A percentile compares a stretch with the other conserved stretches of the same genome.
These are phyloP conservation scores for Cyclospora cayetanensis DNA, from an alignment of 169 alveolate species.

Conservation along the genomic window DNA sequence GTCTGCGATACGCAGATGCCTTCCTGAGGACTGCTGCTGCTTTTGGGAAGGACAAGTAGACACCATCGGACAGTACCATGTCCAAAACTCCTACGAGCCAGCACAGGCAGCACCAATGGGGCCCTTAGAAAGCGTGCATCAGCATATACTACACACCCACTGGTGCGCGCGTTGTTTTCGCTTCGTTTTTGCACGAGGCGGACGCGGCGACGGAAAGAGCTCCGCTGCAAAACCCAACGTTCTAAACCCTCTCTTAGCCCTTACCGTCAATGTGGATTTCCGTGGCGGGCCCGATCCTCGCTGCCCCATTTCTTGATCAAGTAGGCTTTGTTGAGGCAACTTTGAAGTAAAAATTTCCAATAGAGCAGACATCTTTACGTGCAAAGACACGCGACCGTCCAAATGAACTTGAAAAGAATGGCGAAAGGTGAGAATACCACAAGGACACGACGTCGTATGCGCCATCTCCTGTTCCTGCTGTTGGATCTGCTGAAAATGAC, in stretches of 20 bases:
- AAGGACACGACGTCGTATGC: background rate
- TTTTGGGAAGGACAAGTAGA: background rate
- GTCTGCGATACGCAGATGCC: background rate
- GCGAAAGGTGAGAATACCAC: background rate
- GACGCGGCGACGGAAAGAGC: too few relatives aligned
- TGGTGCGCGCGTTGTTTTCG: too few relatives aligned
- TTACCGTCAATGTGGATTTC: background rate
- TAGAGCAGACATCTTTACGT: background rate
- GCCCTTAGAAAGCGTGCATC: background rate
- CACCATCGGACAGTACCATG: background rate
- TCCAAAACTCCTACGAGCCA: background rate
- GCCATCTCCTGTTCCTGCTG: background rate
- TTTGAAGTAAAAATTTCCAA: background rate
- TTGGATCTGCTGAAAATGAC: background rate
- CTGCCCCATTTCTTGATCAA: background rate
- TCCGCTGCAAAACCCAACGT: background rate
- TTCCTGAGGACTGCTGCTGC: constrained; percentile 3
- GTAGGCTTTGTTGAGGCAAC: background rate
- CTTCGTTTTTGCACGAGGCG: too few relatives aligned
- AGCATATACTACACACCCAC: background rate
- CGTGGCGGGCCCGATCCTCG: background rate
- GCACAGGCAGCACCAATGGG: background rate
- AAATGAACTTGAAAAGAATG: background rate
- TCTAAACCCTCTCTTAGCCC: constrained; percentile 41
- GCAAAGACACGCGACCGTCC: background rate